Conservation (phyloP, 176 grass and related monocot species). For the Alloteropsis semialata region DNA sequence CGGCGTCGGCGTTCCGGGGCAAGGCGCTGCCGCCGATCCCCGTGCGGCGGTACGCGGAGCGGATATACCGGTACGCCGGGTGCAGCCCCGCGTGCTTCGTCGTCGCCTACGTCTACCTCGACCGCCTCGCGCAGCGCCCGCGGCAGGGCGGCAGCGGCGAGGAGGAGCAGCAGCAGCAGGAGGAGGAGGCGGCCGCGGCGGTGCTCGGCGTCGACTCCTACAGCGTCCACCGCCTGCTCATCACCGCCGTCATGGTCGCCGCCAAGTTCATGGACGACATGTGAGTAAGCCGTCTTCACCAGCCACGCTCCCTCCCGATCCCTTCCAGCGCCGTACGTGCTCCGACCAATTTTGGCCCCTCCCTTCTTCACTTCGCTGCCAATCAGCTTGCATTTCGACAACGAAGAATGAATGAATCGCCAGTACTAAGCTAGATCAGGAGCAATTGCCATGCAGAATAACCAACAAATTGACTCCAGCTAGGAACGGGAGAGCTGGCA, state of each 20-base stretch:
- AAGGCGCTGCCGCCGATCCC: constrained; percentile 47
- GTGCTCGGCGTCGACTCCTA: constrained; percentile 50
- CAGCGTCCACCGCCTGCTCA: constrained; percentile 71
- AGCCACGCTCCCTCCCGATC: background rate
- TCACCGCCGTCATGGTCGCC: constrained; percentile 64
- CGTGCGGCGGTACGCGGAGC: constrained; percentile 57
- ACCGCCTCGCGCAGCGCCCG: constrained; percentile 41
- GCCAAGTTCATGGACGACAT: constrained; percentile 73
- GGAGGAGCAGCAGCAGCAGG: background rate
- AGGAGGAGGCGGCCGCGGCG: background rate
- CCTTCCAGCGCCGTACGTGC: too few species aligned
- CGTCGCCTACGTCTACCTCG: constrained; percentile 70
- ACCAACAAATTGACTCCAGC: background rate
- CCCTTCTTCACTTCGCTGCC: background rate
- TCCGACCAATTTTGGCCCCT: background rate
- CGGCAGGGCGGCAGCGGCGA: too few species aligned
- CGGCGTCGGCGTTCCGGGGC: constrained; percentile 43
- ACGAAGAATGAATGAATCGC: too few species aligned
- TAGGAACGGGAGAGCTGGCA: background rate
- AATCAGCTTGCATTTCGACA: background rate
- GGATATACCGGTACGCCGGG: constrained; percentile 65
- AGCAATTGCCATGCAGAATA: background rate
- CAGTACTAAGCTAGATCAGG: background rate
- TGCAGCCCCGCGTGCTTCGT: constrained; percentile 77
- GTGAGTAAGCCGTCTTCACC: constrained; percentile 25